Percentiles rank a stretch among this genome's conserved stretches.
phyloP scores from a whole-genome alignment of 1,284 basidiomycete species.

The Ustilago hordei region DNA sequence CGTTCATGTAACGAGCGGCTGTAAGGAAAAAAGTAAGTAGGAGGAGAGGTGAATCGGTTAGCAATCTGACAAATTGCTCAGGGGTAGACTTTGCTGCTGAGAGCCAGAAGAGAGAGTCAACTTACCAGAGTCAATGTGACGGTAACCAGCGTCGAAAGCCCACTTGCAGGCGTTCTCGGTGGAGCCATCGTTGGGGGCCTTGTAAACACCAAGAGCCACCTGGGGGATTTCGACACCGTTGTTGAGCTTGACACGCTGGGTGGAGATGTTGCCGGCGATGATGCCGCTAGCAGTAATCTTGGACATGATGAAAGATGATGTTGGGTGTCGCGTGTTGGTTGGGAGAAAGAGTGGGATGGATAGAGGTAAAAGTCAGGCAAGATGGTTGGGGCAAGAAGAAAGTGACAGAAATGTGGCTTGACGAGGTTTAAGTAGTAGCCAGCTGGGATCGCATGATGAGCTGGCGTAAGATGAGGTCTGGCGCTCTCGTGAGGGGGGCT shows the following conservation, averaged over 20 bases:
- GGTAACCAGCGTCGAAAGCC: slow-evolving; percentile 68
- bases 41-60: neutral
- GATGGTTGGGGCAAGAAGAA: slow-evolving; percentile 28
- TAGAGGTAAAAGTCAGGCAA: neutral
- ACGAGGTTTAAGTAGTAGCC: slow-evolving; percentile 37
- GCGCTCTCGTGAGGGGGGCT: too few relatives aligned
- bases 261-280: slow-evolving; percentile 58
- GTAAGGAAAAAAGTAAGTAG: neutral
- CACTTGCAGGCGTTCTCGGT: slow-evolving; percentile 68
- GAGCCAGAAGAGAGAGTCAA: neutral
- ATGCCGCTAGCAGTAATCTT: slow-evolving; percentile 50
- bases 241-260: slow-evolving; percentile 67
- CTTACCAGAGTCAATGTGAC: slow-evolving; percentile 67
- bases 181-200: slow-evolving; percentile 68
- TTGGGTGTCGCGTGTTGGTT: neutral
- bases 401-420: slow-evolving; percentile 12
- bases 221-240: slow-evolving; percentile 64
- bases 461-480: slow-evolving; percentile 11
- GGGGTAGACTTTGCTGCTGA: neutral
- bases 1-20: slow-evolving; percentile 67
- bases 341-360: slow-evolving; percentile 6
- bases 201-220: slow-evolving; percentile 68
- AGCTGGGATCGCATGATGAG: slow-evolving; percentile 7
- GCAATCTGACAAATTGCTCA: neutral
- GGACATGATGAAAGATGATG: slow-evolving; percentile 43